A percentile compares a stretch with the other conserved stretches of the same genome.
Conservation (phyloP, 257 asterid genomes). For the Petunia axillaris region DNA sequence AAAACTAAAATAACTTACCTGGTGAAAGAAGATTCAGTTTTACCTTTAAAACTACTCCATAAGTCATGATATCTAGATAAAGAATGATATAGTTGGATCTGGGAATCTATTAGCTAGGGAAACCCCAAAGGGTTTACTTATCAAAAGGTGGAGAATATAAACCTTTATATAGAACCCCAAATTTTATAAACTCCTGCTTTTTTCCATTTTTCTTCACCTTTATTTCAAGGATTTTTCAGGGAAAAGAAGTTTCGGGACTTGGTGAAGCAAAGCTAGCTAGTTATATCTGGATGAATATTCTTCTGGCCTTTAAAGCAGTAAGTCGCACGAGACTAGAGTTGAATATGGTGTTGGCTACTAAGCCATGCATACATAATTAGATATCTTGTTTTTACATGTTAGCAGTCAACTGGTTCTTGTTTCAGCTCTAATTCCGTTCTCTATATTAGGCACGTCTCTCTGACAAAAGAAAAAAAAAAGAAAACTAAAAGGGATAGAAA, state of each 20-base stretch:
- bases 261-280: constrained; percentile 12
- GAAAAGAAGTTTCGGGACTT: neutral
- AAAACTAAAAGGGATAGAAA: too few relatives aligned
- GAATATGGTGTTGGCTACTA: neutral
- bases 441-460: too few relatives aligned
- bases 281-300: neutral
- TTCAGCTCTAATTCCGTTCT: neutral
- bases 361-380: neutral
- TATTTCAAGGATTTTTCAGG: neutral
- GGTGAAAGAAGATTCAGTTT: neutral
- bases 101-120: constrained; percentile 7
- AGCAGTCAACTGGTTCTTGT: neutral
- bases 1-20: too few relatives aligned
- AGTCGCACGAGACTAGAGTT: neutral
- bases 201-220: neutral
- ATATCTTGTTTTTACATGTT: neutral
- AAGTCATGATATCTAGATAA: neutral
- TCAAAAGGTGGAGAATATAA: constrained; percentile 23
- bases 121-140: constrained; percentile 4
- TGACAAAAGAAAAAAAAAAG: too few relatives aligned
- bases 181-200: neutral
- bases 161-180: constrained; percentile 16
- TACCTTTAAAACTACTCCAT: neutral
- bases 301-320: neutral
- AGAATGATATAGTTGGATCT: constrained; percentile 20